These are phyloP conservation scores for Penicillium tannophilum DNA, from an alignment of 495 filamentous ascomycete genomes.

Conservation along the genomic window DNA sequence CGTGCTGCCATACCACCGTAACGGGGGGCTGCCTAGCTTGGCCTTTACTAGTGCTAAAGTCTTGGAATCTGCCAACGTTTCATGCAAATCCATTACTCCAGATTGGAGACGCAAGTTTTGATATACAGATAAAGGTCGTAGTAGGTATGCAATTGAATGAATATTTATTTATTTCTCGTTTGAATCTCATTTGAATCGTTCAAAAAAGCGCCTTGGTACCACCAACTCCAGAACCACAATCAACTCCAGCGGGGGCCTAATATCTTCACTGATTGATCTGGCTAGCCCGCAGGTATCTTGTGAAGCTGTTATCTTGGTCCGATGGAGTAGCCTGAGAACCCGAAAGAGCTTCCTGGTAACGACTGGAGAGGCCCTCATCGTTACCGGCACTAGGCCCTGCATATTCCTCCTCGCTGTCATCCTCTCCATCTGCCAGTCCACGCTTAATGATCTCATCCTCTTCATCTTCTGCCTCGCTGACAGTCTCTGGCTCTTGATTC, in stretches of 20 bases:
- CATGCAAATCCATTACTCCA: too few species aligned
- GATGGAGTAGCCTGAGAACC: slow-evolving; percentile 32
- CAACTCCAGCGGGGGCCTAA: not conserved
- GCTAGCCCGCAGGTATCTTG: slow-evolving; percentile 47
- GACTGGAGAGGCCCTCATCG: slow-evolving; percentile 44
- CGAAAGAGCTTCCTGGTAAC: slow-evolving; percentile 48
- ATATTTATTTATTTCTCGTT: not conserved
- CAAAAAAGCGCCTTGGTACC: slow-evolving; percentile 6
- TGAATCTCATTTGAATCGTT: too few species aligned
- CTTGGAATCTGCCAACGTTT: too few species aligned
- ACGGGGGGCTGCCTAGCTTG: too few species aligned
- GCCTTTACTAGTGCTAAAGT: too few species aligned
- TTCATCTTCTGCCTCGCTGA: slow-evolving; percentile 54
- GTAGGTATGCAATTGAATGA: not conserved
- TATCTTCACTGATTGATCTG: slow-evolving; percentile 35
- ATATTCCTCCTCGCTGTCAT: slow-evolving; percentile 40
- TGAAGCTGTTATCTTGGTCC: slow-evolving; percentile 51
- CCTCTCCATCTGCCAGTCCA: slow-evolving; percentile 35
- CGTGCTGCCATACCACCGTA: too few species aligned
- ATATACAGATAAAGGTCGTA: not conserved
- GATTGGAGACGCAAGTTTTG: too few species aligned
- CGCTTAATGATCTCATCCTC: slow-evolving; percentile 37
- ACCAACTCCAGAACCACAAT: slow-evolving; percentile 6
- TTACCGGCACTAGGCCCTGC: slow-evolving; percentile 35
- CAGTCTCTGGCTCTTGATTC: slow-evolving; percentile 44